Base-by-base conservation (phyloP, 257 asterid species). In the Leptodermis oblonga region DNA sequence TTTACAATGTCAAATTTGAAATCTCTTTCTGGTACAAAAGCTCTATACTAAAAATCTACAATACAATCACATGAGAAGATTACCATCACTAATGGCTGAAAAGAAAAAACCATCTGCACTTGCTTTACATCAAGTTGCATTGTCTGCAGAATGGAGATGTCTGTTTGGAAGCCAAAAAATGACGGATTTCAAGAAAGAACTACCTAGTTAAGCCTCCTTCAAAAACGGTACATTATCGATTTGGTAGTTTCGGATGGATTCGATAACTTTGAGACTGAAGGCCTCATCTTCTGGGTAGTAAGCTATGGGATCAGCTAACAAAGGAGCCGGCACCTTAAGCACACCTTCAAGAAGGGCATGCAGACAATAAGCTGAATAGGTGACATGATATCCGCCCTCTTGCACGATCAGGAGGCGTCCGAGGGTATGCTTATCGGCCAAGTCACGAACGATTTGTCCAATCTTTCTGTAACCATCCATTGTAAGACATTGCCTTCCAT, bases 311-410 rank as follows among this genome's bases (percentile, higher is more conserved):
- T 93, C 99, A 26, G 87, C 70, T 70, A 93, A 76, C 22, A 88
- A 56, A 14, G 92, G 86, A 23, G 49, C 59, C 2, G 88, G 78
- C n/a, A 90, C 34, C 73, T 79, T 65, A 13, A 90, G 95, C 78
- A 90, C 89, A 8, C 97, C 97, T 77, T 93, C 97, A 37, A 93
- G 92, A 37, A 88, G 83, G 0, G 96, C 95, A 26, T 93, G 97
- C 46, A 87, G 84, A 74, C 97, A 90, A 73, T 90, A 93, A 51
- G 99, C 96, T 5, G 97, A 80, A 71, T 93, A 93, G 2, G 99
- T 93, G 33, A 87, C 77, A 79, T 93, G 97, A 75, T 93, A 93
- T 74, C 96, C 99, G 15, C 99, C 99, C 85, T 93, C 99, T 68
- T 93, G 97, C 52, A 93, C 96, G 6, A 93, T 85, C 68, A 93